Evolutionary conservation across 768 basidiomycete species (phyloP).

Genomic region (Boletus barrowsii): DNA sequence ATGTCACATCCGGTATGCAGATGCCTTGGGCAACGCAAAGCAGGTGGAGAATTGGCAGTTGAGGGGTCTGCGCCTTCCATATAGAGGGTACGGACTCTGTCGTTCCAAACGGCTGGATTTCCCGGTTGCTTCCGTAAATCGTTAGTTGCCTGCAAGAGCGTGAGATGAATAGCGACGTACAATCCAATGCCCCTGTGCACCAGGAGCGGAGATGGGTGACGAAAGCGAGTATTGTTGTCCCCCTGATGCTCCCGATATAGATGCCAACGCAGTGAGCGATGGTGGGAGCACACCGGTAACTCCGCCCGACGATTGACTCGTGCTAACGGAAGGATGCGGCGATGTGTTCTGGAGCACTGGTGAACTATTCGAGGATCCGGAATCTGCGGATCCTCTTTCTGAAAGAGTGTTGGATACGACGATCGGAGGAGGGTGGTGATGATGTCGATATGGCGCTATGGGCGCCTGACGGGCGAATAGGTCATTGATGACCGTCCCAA

Average conservation of each 20-base stretch:
- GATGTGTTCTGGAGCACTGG: conserved; percentile 24
- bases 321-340: conserved; percentile 21
- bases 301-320: conserved; percentile 17
- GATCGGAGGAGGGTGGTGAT: conserved; percentile 35
- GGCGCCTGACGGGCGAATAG: conserved; percentile 73
- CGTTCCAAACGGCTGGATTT: conserved; percentile 27
- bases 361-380: conserved; percentile 21
- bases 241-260: conserved; percentile 24
- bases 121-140: conserved; percentile 5
- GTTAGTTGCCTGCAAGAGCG: neutral
- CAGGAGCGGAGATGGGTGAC: conserved; percentile 1
- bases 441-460: conserved; percentile 33
- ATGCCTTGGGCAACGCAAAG: conserved; percentile 69
- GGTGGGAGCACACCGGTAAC: conserved; percentile 27
- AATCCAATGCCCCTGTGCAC: conserved; percentile 8
- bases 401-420: conserved; percentile 26
- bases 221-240: conserved; percentile 4
- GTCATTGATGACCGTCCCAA: conserved; percentile 78
- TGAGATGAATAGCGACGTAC: conserved; percentile 4
- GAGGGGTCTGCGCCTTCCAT: conserved; percentile 58
- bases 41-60: conserved; percentile 59
- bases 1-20: conserved; percentile 72
- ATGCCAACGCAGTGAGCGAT: conserved; percentile 27
- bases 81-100: conserved; percentile 52
- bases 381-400: conserved; percentile 23